phyloP scores from a whole-genome alignment of 371 early-diverging fungal genomes.

The Mortierella sp. region DNA sequence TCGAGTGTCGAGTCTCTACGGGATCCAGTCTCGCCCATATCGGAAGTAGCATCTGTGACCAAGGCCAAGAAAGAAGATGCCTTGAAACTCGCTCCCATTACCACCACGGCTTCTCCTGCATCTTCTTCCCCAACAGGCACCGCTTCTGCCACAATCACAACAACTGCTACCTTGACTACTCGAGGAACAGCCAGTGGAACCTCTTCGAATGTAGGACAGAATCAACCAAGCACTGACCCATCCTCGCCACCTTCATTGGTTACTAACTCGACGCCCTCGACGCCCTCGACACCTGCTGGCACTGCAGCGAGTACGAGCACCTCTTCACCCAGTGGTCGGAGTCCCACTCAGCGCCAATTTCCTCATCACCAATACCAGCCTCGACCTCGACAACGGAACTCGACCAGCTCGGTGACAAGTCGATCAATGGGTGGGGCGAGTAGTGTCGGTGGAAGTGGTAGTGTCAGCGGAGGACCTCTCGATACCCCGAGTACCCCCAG shows the following conservation, averaged over 20 bases:
- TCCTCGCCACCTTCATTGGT: background rate
- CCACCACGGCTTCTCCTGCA: background rate
- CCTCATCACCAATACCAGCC: background rate
- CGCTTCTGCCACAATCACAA: background rate
- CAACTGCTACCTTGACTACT: background rate
- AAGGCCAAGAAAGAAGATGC: background rate
- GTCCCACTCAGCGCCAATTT: background rate
- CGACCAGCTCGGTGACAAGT: constrained; percentile 1
- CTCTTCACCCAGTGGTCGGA: background rate
- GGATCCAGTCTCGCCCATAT: constrained; percentile 17
- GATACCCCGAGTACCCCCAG: too few relatives aligned
- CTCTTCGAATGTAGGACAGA: too few relatives aligned
- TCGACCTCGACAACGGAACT: background rate
- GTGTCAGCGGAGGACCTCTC: constrained; percentile 12
- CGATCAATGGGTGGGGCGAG: constrained; percentile 4
- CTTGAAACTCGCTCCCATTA: background rate
- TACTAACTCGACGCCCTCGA: constrained; percentile 6
- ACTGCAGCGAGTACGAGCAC: background rate
- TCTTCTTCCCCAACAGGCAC: background rate
- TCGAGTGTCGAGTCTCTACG: constrained; percentile 30
- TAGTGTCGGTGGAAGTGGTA: constrained; percentile 8
- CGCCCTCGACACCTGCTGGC: background rate
- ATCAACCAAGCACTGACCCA: too few relatives aligned
- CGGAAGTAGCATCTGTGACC: background rate
- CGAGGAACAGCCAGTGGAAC: too few relatives aligned